Conservation (phyloP, 805 yeast species). For the Saccharomyces mikatae region DNA sequence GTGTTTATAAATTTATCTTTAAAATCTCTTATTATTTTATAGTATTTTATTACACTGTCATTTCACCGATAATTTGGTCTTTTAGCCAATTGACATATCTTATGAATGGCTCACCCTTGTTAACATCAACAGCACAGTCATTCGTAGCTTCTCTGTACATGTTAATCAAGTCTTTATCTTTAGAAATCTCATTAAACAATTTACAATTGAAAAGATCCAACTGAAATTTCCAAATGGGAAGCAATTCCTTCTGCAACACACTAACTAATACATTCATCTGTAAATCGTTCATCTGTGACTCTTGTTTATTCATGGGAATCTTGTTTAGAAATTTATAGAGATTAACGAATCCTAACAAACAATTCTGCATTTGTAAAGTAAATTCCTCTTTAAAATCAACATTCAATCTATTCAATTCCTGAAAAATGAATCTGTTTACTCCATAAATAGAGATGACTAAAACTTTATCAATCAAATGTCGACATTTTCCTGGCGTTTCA, state of each 20-base stretch:
- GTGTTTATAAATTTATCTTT: not conserved
- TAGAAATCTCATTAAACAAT: constrained; percentile 12
- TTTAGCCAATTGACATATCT: constrained; percentile 17
- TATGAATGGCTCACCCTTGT: constrained; percentile 12
- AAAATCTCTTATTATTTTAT: not conserved
- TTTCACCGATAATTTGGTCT: constrained; percentile 14
- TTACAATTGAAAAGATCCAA: constrained; percentile 17
- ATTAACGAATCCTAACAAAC: constrained; percentile 20
- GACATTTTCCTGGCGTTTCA: constrained; percentile 11
- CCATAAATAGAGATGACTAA: constrained; percentile 3
- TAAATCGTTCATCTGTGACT: constrained; percentile 10
- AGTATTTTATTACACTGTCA: constrained; percentile 2
- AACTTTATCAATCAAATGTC: constrained; percentile 10
- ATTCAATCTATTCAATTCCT: not conserved
- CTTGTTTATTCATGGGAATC: constrained; percentile 15
- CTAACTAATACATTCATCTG: constrained; percentile 14
- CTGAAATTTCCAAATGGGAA: constrained; percentile 20
- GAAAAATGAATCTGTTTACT: not conserved
- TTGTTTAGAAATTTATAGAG: constrained; percentile 16
- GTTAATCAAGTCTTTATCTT: constrained; percentile 6
- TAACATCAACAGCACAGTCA: constrained; percentile 4
- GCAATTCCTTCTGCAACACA: constrained; percentile 17
- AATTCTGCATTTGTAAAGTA: constrained; percentile 14
- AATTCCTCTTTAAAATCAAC: not conserved
- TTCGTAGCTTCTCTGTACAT: constrained; percentile 8